Evolutionary conservation across 495 filamentous ascomycete species (phyloP).

Genomic region (Xylona heveae): DNA sequence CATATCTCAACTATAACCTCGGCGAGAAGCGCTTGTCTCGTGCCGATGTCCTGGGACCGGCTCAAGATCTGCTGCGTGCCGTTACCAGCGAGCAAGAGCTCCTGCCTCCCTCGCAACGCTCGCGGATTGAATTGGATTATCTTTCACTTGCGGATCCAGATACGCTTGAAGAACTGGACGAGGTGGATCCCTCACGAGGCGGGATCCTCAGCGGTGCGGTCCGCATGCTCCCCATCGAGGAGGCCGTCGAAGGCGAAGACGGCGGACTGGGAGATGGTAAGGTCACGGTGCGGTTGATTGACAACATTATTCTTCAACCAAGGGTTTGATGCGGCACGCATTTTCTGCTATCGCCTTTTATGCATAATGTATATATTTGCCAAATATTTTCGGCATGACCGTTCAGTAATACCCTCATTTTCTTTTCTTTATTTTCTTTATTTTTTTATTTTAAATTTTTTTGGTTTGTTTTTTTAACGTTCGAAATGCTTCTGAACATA

Average conservation of each 20-base stretch:
- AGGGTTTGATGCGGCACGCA: too few species aligned
- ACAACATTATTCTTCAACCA: slow-evolving; percentile 78
- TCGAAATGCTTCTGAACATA: too few species aligned
- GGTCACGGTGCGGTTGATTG: slow-evolving; percentile 70
- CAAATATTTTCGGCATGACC: too few species aligned
- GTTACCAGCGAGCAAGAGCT: slow-evolving; percentile 37
- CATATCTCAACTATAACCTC: slow-evolving; percentile 34
- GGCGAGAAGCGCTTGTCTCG: too few species aligned
- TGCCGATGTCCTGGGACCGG: slow-evolving; percentile 44
- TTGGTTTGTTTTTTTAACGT: too few species aligned
- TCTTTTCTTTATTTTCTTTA: too few species aligned
- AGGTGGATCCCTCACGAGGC: slow-evolving; percentile 38
- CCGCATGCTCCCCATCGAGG: slow-evolving; percentile 69
- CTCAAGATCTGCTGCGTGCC: slow-evolving; percentile 26
- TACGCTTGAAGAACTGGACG: slow-evolving; percentile 52
- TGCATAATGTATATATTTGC: too few species aligned
- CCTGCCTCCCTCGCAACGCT: slow-evolving; percentile 37
- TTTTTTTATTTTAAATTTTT: too few species aligned
- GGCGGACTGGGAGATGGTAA: slow-evolving; percentile 43
- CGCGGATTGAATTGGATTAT: slow-evolving; percentile 69
- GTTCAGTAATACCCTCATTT: too few species aligned
- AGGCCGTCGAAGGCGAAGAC: slow-evolving; percentile 42
- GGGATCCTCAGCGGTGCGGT: slow-evolving; percentile 77
- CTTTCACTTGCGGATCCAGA: slow-evolving; percentile 69
- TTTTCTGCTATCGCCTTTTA: too few species aligned